These are phyloP conservation scores for Pythium apleroticum DNA, from an alignment of 352 stramenopile genomes.

Conservation along the genomic window DNA sequence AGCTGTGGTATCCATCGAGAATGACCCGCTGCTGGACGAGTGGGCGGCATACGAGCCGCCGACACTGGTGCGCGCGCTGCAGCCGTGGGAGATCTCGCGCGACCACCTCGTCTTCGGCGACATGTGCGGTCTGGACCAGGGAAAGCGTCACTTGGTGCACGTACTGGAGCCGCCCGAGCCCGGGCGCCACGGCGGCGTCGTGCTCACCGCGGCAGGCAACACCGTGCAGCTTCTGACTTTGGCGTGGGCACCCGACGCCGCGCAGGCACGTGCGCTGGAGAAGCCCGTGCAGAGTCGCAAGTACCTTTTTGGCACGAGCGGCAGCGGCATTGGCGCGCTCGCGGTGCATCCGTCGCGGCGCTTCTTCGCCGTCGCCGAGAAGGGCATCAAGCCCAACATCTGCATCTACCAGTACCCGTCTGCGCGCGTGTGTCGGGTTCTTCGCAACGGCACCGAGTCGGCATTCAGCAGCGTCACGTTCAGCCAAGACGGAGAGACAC, in stretches of 20 bases:
- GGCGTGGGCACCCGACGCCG: slow-evolving; percentile 13
- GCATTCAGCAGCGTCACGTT: slow-evolving; percentile 79
- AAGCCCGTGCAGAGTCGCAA: slow-evolving; percentile 32
- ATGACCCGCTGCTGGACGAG: slow-evolving; percentile 30
- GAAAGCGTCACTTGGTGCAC: slow-evolving; percentile 69
- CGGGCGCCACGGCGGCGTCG: slow-evolving; percentile 45
- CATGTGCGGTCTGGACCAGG: slow-evolving; percentile 63
- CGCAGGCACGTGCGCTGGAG: neutral
- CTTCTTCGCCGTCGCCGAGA: slow-evolving; percentile 89
- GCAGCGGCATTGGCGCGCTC: slow-evolving; percentile 61
- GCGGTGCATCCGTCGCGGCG: slow-evolving; percentile 63
- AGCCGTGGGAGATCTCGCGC: slow-evolving; percentile 72
- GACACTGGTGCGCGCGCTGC: slow-evolving; percentile 45
- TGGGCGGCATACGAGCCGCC: slow-evolving; percentile 28
- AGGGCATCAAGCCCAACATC: slow-evolving; percentile 86
- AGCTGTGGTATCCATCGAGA: slow-evolving; percentile 8
- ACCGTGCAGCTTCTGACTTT: slow-evolving; percentile 71
- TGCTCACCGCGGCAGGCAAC: slow-evolving; percentile 72
- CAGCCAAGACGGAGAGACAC: slow-evolving; percentile 77
- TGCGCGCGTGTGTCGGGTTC: slow-evolving; percentile 63
- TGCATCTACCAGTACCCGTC: slow-evolving; percentile 88
- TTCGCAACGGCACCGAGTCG: slow-evolving; percentile 83
- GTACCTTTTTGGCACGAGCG: slow-evolving; percentile 74
- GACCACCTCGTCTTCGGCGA: slow-evolving; percentile 69
- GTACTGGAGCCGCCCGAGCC: slow-evolving; percentile 44